Evolutionary conservation across 768 basidiomycete species (phyloP).

Genomic region (Lentinula boryana): DNA sequence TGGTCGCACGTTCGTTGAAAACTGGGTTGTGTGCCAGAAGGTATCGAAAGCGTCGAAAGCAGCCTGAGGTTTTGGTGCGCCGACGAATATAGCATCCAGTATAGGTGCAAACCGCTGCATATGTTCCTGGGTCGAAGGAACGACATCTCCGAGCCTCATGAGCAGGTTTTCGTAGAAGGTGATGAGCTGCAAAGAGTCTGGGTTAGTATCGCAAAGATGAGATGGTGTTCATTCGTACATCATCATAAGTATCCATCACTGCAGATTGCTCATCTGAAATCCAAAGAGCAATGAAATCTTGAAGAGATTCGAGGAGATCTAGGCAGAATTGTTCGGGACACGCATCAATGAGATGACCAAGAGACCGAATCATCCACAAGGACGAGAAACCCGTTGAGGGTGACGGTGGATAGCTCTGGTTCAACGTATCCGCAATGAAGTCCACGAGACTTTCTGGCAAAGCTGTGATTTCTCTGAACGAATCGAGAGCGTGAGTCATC

Average conservation of each 20-base stretch:
- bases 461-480: constrained; percentile 34
- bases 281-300: constrained; percentile 58
- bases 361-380: constrained; percentile 56
- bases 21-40: constrained; percentile 49
- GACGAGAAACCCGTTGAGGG: constrained; percentile 45
- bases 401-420: constrained; percentile 61
- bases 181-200: constrained; percentile 38
- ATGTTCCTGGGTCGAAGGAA: constrained; percentile 32
- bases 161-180: constrained; percentile 59
- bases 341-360: constrained; percentile 46
- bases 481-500: constrained; percentile 45
- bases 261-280: constrained; percentile 50
- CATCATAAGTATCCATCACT: constrained; percentile 49
- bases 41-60: constrained; percentile 49
- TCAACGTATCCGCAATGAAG: constrained; percentile 55
- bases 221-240: constrained; percentile 14
- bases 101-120: constrained; percentile 44
- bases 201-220: constrained; percentile 27
- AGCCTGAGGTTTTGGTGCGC: constrained; percentile 37
- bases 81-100: constrained; percentile 52
- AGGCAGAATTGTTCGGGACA: constrained; percentile 46
- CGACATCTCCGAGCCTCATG: constrained; percentile 36
- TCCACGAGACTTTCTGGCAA: constrained; percentile 51
- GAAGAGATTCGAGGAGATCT: constrained; percentile 39
- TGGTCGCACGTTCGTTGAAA: constrained; percentile 32